phyloP scores from a whole-genome alignment of 176 grass and related monocot species.

The Ensete ventricosum region DNA sequence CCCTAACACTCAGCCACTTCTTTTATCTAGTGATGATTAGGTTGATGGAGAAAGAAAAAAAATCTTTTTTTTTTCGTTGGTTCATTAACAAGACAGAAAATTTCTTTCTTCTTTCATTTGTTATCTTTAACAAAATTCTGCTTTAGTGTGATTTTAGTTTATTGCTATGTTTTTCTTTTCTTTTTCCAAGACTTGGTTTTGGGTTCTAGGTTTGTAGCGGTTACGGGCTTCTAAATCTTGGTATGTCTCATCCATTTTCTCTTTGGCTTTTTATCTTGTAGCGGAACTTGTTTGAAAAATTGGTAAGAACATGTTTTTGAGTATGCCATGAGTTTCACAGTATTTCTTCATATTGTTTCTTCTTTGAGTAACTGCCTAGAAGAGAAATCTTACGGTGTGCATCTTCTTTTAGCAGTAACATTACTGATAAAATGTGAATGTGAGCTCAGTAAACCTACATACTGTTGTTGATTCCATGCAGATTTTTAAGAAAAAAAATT shows the following conservation, averaged over 20 bases:
- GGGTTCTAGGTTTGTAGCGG: too few species aligned
- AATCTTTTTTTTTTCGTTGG: background rate
- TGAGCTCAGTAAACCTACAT: background rate
- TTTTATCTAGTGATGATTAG: background rate
- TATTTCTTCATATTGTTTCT: background rate
- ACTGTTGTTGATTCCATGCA: too few species aligned
- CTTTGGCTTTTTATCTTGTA: background rate
- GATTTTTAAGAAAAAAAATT: too few species aligned
- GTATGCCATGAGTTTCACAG: background rate
- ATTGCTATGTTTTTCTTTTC: too few species aligned
- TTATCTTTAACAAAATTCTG: background rate
- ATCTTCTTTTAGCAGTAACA: too few species aligned
- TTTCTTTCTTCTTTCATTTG: background rate
- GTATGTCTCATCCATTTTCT: background rate
- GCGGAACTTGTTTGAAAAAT: background rate
- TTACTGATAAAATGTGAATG: too few species aligned
- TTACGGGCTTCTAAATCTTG: background rate
- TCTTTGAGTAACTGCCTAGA: too few species aligned
- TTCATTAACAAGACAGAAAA: constrained; percentile 5
- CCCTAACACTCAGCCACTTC: background rate
- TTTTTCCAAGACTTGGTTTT: too few species aligned
- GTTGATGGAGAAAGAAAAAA: background rate
- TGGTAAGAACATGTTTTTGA: background rate
- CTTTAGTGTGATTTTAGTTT: background rate
- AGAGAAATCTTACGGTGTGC: too few species aligned